Conservation (phyloP, 495 filamentous ascomycete genomes). For the Hypoxylon lenormandii region DNA sequence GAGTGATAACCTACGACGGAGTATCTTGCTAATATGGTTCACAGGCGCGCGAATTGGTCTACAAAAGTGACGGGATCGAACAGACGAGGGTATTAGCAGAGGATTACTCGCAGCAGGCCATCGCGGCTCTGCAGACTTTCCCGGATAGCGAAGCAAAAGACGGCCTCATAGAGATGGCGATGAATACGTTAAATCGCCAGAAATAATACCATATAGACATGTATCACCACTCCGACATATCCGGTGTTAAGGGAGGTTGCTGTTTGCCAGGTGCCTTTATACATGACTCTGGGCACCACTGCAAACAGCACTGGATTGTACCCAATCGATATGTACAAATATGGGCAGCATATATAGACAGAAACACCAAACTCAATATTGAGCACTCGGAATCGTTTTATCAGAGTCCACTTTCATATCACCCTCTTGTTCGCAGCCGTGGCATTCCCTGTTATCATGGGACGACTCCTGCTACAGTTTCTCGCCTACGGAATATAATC, state of each 20-base stretch:
- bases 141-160: slow-evolving; percentile 92
- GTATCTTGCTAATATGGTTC: slow-evolving; percentile 6
- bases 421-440: slow-evolving; percentile 10
- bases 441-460: not conserved
- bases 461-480: too few relatives aligned
- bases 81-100: slow-evolving; percentile 89
- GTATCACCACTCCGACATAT: slow-evolving; percentile 26
- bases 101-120: slow-evolving; percentile 89
- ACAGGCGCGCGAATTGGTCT: slow-evolving; percentile 86
- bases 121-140: slow-evolving; percentile 80
- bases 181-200: slow-evolving; percentile 87
- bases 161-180: slow-evolving; percentile 90
- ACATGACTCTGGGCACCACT: not conserved
- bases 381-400: slow-evolving; percentile 12
- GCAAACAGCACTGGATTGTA: slow-evolving; percentile 15
- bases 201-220: slow-evolving; percentile 67
- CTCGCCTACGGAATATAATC: slow-evolving; percentile 24
- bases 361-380: slow-evolving; percentile 41
- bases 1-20: not conserved
- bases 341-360: slow-evolving; percentile 33
- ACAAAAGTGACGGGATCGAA: slow-evolving; percentile 84
- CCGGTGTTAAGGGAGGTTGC: slow-evolving; percentile 10
- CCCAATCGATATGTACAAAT: slow-evolving; percentile 33
- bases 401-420: not conserved
- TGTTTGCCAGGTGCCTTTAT: not conserved